phyloP scores from a whole-genome alignment of 2,329 filamentous ascomycete genomes.

The Arthrobotrys sphaeroides region DNA sequence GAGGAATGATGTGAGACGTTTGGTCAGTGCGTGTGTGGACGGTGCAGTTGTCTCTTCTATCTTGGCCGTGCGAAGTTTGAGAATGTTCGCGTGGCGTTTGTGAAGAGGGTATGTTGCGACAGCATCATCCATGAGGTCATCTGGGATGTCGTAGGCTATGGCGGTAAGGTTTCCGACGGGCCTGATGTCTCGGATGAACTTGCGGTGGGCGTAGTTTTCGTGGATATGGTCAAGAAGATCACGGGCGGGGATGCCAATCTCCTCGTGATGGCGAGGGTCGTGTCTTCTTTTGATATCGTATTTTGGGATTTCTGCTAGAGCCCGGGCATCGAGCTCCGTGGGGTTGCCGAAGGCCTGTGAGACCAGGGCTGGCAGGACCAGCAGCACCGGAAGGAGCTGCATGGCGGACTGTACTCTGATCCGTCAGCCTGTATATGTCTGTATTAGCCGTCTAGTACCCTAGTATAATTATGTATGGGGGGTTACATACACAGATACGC shows the following conservation, averaged over 20 bases:
- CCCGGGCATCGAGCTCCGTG: neutral
- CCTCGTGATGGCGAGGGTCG: conserved; percentile 14
- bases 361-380: neutral
- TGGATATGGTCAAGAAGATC: conserved; percentile 26
- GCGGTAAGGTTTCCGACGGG: neutral
- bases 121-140: conserved; percentile 26
- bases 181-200: neutral
- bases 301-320: conserved; percentile 9
- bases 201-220: neutral
- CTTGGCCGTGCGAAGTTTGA: neutral
- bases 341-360: conserved; percentile 4
- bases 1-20: no score
- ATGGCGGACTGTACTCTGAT: neutral
- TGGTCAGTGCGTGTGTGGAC: no score
- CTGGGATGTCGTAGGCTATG: conserved; percentile 20
- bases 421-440: neutral
- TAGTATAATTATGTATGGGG: neutral
- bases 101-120: conserved; percentile 16
- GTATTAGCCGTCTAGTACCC: neutral
- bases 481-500: no score
- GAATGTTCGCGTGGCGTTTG: conserved; percentile 22
- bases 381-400: neutral
- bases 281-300: conserved; percentile 19
- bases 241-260: conserved; percentile 26
- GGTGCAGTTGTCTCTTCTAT: neutral